These are phyloP conservation scores for Straminergon stramineum DNA, from an alignment of 225 moss, liverwort and hornwort species.

Conservation along the genomic window DNA sequence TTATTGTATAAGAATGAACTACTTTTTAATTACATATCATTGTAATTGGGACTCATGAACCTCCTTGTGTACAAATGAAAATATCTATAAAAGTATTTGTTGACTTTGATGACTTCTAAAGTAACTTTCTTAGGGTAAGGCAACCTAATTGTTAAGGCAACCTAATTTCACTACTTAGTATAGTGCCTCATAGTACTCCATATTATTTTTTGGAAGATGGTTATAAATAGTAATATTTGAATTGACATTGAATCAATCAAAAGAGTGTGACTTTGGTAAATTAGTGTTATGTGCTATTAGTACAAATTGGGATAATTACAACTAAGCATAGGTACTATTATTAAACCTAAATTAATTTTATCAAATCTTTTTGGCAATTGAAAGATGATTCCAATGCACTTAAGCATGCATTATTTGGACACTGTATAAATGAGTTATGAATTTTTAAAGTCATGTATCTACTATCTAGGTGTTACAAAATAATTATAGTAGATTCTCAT, in stretches of 20 bases:
- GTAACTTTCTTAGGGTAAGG: no score
- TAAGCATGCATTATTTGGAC: background rate
- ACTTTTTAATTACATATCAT: no score
- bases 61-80: no score
- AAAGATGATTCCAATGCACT: background rate
- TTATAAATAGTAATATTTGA: background rate
- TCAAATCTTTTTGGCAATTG: background rate
- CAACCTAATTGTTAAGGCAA: no score
- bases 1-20: no score
- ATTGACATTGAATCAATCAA: background rate
- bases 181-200: no score
- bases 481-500: fast-evolving
- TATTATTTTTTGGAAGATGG: background rate
- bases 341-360: background rate
- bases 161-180: no score
- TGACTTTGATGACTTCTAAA: no score
- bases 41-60: no score
- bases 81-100: no score
- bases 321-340: background rate
- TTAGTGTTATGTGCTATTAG: background rate
- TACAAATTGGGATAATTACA: background rate
- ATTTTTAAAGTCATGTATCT: background rate
- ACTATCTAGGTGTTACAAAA: background rate
- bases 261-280: background rate
- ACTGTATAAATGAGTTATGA: background rate